These are phyloP conservation scores for Umbelopsis sp. DNA, from an alignment of 192 early-diverging fungal species.

Conservation along the genomic window DNA sequence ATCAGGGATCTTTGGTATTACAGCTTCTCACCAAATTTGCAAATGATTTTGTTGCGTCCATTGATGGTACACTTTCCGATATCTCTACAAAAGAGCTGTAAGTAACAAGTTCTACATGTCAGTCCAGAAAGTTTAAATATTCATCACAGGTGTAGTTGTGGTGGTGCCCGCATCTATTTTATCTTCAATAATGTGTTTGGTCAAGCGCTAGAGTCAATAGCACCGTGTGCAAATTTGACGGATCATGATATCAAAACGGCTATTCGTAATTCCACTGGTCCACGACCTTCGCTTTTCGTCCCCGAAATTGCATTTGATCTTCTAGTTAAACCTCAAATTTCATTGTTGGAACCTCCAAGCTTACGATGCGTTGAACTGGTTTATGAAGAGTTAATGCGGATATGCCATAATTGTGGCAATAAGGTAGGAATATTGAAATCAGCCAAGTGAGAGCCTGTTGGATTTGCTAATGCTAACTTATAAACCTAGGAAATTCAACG, in stretches of 20 bases:
- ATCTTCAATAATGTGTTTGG: slow-evolving; percentile 84
- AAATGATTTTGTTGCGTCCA: slow-evolving; percentile 74
- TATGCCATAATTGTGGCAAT: slow-evolving; percentile 75
- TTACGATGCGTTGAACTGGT: slow-evolving; percentile 81
- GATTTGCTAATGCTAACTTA: background rate
- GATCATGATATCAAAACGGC: slow-evolving; percentile 78
- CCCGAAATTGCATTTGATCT: slow-evolving; percentile 87
- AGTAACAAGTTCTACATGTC: slow-evolving; percentile 8
- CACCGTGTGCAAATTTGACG: slow-evolving; percentile 70
- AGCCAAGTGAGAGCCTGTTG: background rate
- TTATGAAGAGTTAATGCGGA: slow-evolving; percentile 83
- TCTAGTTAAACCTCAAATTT: slow-evolving; percentile 81
- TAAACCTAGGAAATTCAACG: slow-evolving; percentile 64
- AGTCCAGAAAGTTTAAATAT: background rate
- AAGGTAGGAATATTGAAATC: slow-evolving; percentile 46
- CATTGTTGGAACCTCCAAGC: slow-evolving; percentile 71
- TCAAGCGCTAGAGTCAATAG: slow-evolving; percentile 69
- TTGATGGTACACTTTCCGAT: slow-evolving; percentile 73
- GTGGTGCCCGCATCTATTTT: slow-evolving; percentile 82
- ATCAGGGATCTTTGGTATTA: slow-evolving; percentile 61
- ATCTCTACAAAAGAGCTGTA: slow-evolving; percentile 76
- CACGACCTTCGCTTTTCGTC: slow-evolving; percentile 79
- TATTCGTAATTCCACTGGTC: slow-evolving; percentile 83
- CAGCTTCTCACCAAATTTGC: slow-evolving; percentile 77
- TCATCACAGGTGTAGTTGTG: slow-evolving; percentile 50